Evolutionary conservation across 1,284 basidiomycete species (phyloP), one percentile per base, ranked within the genome.

Genomic region (Apiotrichum gamsii): DNA sequence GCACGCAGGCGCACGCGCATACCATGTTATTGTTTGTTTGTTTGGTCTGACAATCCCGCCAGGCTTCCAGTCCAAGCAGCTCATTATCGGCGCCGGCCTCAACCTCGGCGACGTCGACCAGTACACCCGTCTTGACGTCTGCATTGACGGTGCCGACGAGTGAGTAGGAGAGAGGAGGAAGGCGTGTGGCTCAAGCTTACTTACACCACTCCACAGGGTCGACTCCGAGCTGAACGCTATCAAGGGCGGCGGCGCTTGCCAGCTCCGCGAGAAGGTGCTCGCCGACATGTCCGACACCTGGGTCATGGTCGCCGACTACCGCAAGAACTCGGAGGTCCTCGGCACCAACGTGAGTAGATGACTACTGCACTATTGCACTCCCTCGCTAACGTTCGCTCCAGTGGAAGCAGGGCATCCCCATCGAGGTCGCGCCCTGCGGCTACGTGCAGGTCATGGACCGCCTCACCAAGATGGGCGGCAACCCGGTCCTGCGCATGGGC

Each of bases 101-200:
- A 82, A 75, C 29, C 79, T 98, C 6, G 95, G 93, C 25, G 95
- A 98, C 63, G 84, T 96, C 4, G 88, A 91, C 65, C 84, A 90
- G 68, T 91, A 88, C 73, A 85, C 87, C 2, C 76, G 76, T 9
- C 85, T 98, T 47, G 95, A 98, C 63, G 89, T 98, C 23, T 95
- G 91, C 6, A 83, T 99, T 46, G 94, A 99, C 69, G 94, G 94
- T 35, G 94, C 94, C 1, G 94, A 98, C 61, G 94, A 97, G 87
- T 90, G 59, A 63, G 86, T 77, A 23, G 44, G 39, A 32, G 33
- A 8, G 19, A 14, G 19, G 1, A 15, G 10, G 34, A 5, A 33
- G 16, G 31, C 31, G 31, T 11, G 15, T 5, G 11, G 31, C 2
- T 11, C 31, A n/a, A 18, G 8, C 30, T 15, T 3, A 6, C 8